Conservation (phyloP, 2,329 filamentous ascomycete species). For the Arthrobotrys sinensis region DNA sequence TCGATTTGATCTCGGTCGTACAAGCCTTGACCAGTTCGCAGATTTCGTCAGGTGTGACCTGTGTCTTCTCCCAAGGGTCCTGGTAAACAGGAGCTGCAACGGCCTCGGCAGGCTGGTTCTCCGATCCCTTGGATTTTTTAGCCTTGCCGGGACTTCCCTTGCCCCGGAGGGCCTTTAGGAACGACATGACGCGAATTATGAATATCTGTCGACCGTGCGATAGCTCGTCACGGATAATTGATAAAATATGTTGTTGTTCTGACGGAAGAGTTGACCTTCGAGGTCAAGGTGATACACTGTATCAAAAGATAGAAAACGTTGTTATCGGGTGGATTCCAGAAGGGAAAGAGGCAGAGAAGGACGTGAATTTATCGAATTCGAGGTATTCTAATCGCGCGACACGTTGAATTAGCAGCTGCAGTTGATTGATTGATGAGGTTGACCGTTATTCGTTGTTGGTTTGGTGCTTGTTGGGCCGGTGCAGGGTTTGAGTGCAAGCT, state of each 20-base stretch:
- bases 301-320: constrained; percentile 17
- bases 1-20: constrained; percentile 90
- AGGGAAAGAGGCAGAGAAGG: constrained; percentile 26
- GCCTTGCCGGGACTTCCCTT: constrained; percentile 62
- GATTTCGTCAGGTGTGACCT: constrained; percentile 90
- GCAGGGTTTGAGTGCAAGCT: constrained; percentile 42
- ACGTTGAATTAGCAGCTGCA: constrained; percentile 42
- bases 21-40: constrained; percentile 87
- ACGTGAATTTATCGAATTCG: constrained; percentile 39
- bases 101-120: constrained; percentile 70
- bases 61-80: constrained; percentile 86
- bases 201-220: constrained; percentile 35
- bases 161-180: constrained; percentile 58
- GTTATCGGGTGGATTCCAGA: constrained; percentile 10
- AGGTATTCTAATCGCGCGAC: constrained; percentile 26
- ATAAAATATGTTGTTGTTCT: constrained; percentile 1
- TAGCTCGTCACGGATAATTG: constrained; percentile 7
- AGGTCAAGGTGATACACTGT: constrained; percentile 40
- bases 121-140: constrained; percentile 76
- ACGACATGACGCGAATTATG: constrained; percentile 46
- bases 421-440: neutral
- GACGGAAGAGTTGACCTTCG: constrained; percentile 44
- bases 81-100: constrained; percentile 84
- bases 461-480: constrained; percentile 29
- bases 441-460: constrained; percentile 7